Conservation (phyloP, 352 stramenopile species). For the Thalassiosira livingstoniorum region DNA sequence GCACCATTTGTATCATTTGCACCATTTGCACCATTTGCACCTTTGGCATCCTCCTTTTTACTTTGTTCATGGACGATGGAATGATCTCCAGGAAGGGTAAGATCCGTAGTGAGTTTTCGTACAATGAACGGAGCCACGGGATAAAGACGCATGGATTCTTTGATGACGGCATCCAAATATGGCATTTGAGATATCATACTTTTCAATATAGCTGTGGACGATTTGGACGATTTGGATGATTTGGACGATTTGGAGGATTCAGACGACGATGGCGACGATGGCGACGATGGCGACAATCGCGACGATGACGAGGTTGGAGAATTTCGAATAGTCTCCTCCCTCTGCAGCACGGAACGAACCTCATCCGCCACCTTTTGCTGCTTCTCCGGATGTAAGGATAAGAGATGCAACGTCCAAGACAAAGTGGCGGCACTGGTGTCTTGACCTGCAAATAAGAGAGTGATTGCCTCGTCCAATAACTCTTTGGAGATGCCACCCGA, state of each 20-base stretch:
- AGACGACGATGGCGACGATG: conserved; percentile 1
- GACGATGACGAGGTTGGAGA: not conserved
- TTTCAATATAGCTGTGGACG: conserved; percentile 45
- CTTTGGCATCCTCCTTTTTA: conserved; percentile 9
- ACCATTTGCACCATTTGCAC: too few relatives aligned
- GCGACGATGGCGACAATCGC: not conserved
- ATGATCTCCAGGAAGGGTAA: conserved; percentile 60
- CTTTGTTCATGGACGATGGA: not conserved
- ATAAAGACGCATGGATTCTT: conserved; percentile 87
- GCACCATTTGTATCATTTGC: too few relatives aligned
- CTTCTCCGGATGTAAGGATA: conserved; percentile 75
- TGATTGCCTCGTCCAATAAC: conserved; percentile 86
- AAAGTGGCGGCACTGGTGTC: conserved; percentile 87
- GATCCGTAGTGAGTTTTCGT: conserved; percentile 70
- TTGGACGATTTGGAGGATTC: not conserved
- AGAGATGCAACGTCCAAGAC: conserved; percentile 85
- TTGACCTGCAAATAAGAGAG: conserved; percentile 86
- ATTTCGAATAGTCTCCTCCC: too few relatives aligned
- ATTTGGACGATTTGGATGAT: not conserved
- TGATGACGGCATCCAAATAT: conserved; percentile 84
- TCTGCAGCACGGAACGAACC: conserved; percentile 48
- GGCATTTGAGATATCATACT: conserved; percentile 67
- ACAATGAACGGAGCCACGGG: conserved; percentile 87
- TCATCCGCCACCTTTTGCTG: conserved; percentile 70
- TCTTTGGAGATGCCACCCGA: conserved; percentile 56